Conservation (phyloP, 441 rosid species). For the Gossypium trilobum region DNA sequence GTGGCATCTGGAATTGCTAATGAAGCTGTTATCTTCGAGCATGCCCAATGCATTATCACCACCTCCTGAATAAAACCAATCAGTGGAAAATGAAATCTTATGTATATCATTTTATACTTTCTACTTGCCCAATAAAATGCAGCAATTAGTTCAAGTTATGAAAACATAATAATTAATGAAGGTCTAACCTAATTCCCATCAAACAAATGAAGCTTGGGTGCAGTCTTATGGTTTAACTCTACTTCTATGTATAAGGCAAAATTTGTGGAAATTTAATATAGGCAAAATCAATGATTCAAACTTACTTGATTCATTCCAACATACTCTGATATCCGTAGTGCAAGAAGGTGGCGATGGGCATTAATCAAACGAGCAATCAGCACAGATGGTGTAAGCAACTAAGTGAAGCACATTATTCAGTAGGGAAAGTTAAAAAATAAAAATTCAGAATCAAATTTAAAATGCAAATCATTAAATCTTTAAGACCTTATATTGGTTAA, state of each 20-base stretch:
- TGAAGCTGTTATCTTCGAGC: constrained; percentile 86
- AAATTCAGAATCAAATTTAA: constrained; percentile 15
- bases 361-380: constrained; percentile 84
- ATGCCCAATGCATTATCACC: constrained; percentile 99
- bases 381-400: constrained; percentile 80
- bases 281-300: constrained; percentile 7
- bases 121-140: not conserved
- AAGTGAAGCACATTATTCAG: constrained; percentile 29
- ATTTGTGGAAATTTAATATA: not conserved
- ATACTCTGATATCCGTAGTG: constrained; percentile 83
- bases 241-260: not conserved
- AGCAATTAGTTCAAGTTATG: not conserved
- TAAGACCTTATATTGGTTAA: constrained; percentile 83
- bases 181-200: not conserved
- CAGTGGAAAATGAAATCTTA: not conserved
- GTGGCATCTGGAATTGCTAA: constrained; percentile 72
- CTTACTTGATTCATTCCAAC: constrained; percentile 88
- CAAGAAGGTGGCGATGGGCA: constrained; percentile 79
- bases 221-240: not conserved
- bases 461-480: constrained; percentile 16
- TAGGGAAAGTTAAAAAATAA: constrained; percentile 7
- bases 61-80: constrained; percentile 52
- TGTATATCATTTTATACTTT: not conserved
- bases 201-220: not conserved
- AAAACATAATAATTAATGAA: not conserved